Conservation (phyloP, 495 filamentous ascomycete genomes). For the Penicillium soppii region DNA sequence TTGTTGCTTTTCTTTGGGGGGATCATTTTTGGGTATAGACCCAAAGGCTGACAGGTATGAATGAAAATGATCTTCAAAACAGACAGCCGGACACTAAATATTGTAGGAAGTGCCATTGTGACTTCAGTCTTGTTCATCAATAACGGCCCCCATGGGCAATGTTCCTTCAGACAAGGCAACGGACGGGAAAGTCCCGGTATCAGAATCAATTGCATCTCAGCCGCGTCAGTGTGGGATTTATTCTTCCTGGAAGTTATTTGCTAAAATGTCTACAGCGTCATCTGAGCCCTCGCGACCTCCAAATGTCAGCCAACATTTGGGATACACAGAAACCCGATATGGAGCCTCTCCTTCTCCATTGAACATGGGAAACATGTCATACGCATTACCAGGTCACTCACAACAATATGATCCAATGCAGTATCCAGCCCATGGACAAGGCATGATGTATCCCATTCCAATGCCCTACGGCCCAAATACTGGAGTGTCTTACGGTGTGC, state of each 20-base stretch:
- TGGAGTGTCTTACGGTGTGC: slow-evolving; percentile 29
- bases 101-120: background rate
- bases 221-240: slow-evolving; percentile 24
- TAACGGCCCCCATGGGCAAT: slow-evolving; percentile 36
- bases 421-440: slow-evolving; percentile 27
- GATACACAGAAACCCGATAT: slow-evolving; percentile 25
- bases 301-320: slow-evolving; percentile 23
- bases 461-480: slow-evolving; percentile 36
- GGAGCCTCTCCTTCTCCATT: slow-evolving; percentile 31
- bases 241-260: background rate
- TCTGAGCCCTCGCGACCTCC: slow-evolving; percentile 20
- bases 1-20: too few relatives aligned
- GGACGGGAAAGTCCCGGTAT: slow-evolving; percentile 14
- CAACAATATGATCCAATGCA: slow-evolving; percentile 33
- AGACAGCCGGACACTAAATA: background rate
- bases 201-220: slow-evolving; percentile 14
- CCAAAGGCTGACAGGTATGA: background rate
- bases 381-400: slow-evolving; percentile 43
- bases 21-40: too few relatives aligned
- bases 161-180: slow-evolving; percentile 25
- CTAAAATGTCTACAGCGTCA: slow-evolving; percentile 18
- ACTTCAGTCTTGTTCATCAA: background rate
- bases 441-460: slow-evolving; percentile 38
- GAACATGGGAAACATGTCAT: slow-evolving; percentile 48
- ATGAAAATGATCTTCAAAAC: background rate